Base-by-base conservation (phyloP, 331 rosid genomes). In the Quercus phellos region DNA sequence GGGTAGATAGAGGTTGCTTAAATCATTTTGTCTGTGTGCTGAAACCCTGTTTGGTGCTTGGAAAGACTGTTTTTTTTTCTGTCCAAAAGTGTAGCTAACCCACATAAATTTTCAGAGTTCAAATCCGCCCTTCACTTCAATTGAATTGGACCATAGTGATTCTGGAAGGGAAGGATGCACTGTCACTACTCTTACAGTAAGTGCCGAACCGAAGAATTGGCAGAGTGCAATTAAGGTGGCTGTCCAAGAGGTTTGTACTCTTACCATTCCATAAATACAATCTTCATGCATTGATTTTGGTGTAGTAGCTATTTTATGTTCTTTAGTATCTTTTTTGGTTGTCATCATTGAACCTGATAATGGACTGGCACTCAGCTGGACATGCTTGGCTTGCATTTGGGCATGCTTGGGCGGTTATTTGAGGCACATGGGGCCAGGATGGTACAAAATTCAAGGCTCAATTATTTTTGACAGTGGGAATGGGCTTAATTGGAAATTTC, bases 151-250 rank as follows among this genome's bases (percentile, higher is more conserved):
- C 74, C 99, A 95, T 83, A 95, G 99, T 83, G 99, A 95, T 85
- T 95, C 99, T 75, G 99, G 99, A 85, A 87, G 99, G 89, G 99
- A 95, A 87, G 99, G 98, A 82, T 95, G 99, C 73, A 95, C 99
- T 5, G 99, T 95, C 84, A 95, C 99, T 71, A 95, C 99, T 78
- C 99, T 95, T 72, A 95, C 98, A 54, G 93, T 95, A 79, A 91
- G 89, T 68, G 98, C 99, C 21, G 99, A 92, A 84, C 99, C 99
- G 21, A 92, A 89, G 83, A 92, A 93, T 87, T 95, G 98, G 97
- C 90, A 84, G 51, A 91, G 84, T 81, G 97, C 98, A 74, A 95
- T 95, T 70, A 91, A 83, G 86, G 97, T 92, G 87, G 97, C 98
- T 80, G 98, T 95, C 80, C 99, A 95, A 68, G 99, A 95, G 99